Percentiles rank a stretch among this genome's conserved stretches.
phyloP scores from a whole-genome alignment of 805 yeast genomes.

The Cyberlindnera mrakii region DNA sequence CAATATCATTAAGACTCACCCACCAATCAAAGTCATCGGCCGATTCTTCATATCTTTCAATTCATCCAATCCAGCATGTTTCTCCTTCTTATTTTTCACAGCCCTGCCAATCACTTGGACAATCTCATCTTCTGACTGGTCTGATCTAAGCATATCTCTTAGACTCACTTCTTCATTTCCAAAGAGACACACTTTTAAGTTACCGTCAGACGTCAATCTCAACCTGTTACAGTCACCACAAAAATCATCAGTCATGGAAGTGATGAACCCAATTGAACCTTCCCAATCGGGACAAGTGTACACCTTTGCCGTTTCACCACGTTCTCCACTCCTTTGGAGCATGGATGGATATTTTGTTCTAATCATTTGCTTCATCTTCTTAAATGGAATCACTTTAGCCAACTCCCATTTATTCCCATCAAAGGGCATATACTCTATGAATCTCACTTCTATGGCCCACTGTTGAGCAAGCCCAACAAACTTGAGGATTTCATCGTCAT shows the following conservation, averaged over 20 bases:
- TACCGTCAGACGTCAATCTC: constrained; percentile 47
- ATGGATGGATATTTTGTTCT: constrained; percentile 25
- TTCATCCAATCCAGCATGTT: constrained; percentile 46
- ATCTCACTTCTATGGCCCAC: constrained; percentile 40
- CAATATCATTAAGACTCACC: constrained; percentile 26
- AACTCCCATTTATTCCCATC: constrained; percentile 48
- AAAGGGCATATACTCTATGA: constrained; percentile 56
- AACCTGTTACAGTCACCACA: constrained; percentile 48
- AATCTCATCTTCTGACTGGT: constrained; percentile 30
- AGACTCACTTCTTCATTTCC: constrained; percentile 46
- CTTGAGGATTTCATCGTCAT: constrained; percentile 45
- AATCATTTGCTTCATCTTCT: constrained; percentile 36
- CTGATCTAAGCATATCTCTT: constrained; percentile 36
- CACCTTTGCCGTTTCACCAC: constrained; percentile 48
- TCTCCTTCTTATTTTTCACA: constrained; percentile 39
- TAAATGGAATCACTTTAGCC: constrained; percentile 38
- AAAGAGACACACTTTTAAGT: constrained; percentile 48
- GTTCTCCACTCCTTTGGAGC: constrained; percentile 17
- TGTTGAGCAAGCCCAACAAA: constrained; percentile 38
- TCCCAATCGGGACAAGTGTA: constrained; percentile 35
- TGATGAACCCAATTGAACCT: constrained; percentile 46
- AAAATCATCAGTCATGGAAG: constrained; percentile 50
- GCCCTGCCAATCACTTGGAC: constrained; percentile 37
- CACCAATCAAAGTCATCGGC: constrained; percentile 54
- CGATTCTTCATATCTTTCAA: constrained; percentile 41